Conservation (phyloP, 371 early-diverging fungal species). For the Fennellomyces sp. region DNA sequence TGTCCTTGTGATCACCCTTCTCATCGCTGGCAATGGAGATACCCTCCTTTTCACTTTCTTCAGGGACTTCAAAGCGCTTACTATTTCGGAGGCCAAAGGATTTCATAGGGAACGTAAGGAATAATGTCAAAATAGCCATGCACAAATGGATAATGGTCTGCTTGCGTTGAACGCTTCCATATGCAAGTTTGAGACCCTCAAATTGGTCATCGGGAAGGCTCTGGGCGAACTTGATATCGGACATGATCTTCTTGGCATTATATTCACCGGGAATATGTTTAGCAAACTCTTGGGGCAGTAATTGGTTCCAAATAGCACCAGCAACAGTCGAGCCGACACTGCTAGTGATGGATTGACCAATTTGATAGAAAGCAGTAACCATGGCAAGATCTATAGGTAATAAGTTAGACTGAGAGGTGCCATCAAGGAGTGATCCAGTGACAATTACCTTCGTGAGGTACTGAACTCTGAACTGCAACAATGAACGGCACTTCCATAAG, state of each 20-base stretch:
- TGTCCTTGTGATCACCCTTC: background rate
- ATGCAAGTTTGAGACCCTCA: conserved; percentile 24
- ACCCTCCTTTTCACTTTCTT: background rate
- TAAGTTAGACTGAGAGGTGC: background rate
- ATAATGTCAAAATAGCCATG: conserved; percentile 16
- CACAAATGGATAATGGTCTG: conserved; percentile 25
- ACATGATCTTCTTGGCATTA: conserved; percentile 24
- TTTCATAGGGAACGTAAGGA: conserved; percentile 34
- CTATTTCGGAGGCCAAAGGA: conserved; percentile 26
- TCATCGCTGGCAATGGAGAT: background rate
- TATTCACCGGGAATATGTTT: conserved; percentile 42
- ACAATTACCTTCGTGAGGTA: conserved; percentile 35
- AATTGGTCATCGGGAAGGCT: conserved; percentile 32
- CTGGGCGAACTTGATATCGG: conserved; percentile 24
- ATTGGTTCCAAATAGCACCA: conserved; percentile 41
- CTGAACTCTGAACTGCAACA: conserved; percentile 44
- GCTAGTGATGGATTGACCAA: conserved; percentile 32
- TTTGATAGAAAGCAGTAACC: conserved; percentile 34
- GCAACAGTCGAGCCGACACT: conserved; percentile 34
- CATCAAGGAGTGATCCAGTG: background rate
- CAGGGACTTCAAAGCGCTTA: background rate
- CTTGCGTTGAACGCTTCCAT: conserved; percentile 36
- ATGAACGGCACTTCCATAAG: conserved; percentile 35
- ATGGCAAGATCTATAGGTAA: conserved; percentile 44
- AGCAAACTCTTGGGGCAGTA: conserved; percentile 35